These are phyloP conservation scores for Linderniella brevidens DNA, from an alignment of 257 asterid species.

Conservation along the genomic window DNA sequence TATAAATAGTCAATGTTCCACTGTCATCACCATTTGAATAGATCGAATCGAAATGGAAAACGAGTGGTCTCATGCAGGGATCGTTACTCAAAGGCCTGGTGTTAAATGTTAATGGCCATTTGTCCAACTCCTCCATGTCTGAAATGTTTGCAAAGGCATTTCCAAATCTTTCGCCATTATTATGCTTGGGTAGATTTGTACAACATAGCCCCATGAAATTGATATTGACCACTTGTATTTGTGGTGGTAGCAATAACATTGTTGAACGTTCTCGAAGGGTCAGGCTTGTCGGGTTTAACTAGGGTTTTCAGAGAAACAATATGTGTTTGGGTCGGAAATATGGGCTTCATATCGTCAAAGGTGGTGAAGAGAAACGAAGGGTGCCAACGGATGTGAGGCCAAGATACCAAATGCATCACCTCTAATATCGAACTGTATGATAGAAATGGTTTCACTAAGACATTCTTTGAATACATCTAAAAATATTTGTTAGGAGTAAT, in stretches of 20 bases:
- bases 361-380: slow-evolving; percentile 82
- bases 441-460: neutral
- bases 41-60: slow-evolving; percentile 29
- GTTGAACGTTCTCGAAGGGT: slow-evolving; percentile 53
- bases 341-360: slow-evolving; percentile 38
- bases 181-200: slow-evolving; percentile 40
- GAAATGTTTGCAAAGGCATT: slow-evolving; percentile 60
- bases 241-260: slow-evolving; percentile 43
- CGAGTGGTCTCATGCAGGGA: slow-evolving; percentile 36
- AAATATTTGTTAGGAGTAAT: too few relatives aligned
- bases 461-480: neutral
- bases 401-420: slow-evolving; percentile 65
- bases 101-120: slow-evolving; percentile 78
- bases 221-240: slow-evolving; percentile 55
- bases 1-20: slow-evolving; percentile 32
- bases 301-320: slow-evolving; percentile 30
- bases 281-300: slow-evolving; percentile 34
- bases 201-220: slow-evolving; percentile 68
- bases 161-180: slow-evolving; percentile 41
- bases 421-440: slow-evolving; percentile 55
- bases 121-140: slow-evolving; percentile 46
- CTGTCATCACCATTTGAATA: slow-evolving; percentile 10
- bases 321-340: slow-evolving; percentile 41
- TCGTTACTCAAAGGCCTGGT: slow-evolving; percentile 47
- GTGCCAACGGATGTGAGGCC: slow-evolving; percentile 72